These are phyloP conservation scores for Cyberlindnera galapagoensis DNA, from an alignment of 805 yeast species.

Conservation along the genomic window DNA sequence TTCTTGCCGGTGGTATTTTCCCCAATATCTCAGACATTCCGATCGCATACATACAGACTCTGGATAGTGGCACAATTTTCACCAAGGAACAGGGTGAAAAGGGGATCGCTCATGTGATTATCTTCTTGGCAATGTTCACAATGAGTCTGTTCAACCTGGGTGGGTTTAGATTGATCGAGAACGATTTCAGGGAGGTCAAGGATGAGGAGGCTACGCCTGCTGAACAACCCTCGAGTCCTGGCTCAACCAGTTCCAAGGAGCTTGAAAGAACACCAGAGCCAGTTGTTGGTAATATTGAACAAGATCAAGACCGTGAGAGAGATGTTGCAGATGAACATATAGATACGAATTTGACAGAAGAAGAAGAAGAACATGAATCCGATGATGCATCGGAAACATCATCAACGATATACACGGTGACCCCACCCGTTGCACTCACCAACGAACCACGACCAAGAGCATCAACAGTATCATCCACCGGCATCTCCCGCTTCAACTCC, in stretches of 20 bases:
- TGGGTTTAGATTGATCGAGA: constrained; percentile 57
- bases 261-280: background rate
- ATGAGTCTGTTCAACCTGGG: constrained; percentile 73
- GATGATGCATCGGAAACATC: background rate
- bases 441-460: background rate
- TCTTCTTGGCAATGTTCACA: constrained; percentile 38
- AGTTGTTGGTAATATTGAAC: background rate
- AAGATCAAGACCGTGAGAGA: constrained; percentile 1
- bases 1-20: constrained; percentile 42
- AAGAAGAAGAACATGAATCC: constrained; percentile 3
- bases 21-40: constrained; percentile 51
- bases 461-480: constrained; percentile 1
- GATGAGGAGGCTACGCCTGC: constrained; percentile 10
- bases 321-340: constrained; percentile 3
- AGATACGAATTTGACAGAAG: too few relatives aligned
- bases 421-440: constrained; percentile 1
- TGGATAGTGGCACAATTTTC: constrained; percentile 35
- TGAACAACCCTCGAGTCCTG: constrained; percentile 8
- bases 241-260: background rate
- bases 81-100: constrained; percentile 32
- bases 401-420: background rate
- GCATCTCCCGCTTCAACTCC: background rate
- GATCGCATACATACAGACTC: constrained; percentile 45
- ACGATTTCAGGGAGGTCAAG: constrained; percentile 47
- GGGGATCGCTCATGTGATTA: constrained; percentile 40